Evolutionary conservation across 306 rosid species (phyloP).

Genomic region (Vicia faba): DNA sequence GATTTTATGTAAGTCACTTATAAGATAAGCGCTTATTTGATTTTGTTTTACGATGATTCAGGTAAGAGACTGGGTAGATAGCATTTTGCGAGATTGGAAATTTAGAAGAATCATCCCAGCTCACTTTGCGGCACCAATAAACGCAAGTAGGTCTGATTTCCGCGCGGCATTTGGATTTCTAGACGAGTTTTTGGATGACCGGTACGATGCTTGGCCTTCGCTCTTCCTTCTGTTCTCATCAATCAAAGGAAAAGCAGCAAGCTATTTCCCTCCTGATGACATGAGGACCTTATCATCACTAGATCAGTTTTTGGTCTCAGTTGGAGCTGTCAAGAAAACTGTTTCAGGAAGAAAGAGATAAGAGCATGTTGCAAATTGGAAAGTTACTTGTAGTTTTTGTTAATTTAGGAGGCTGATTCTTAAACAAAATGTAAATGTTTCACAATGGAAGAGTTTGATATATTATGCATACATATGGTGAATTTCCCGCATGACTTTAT

Average conservation of each 20-base stretch:
- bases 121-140: conserved; percentile 86
- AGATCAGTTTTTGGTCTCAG: conserved; percentile 81
- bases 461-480: conserved; percentile 9
- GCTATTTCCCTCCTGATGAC: conserved; percentile 94
- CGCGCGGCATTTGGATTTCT: conserved; percentile 81
- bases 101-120: conserved; percentile 92
- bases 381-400: conserved; percentile 37
- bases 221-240: conserved; percentile 74
- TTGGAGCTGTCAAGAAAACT: conserved; percentile 90
- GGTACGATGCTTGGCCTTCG: conserved; percentile 52
- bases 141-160: conserved; percentile 71
- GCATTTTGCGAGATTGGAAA: conserved; percentile 75
- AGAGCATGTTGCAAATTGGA: conserved; percentile 22
- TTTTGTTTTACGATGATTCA: conserved; percentile 39
- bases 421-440: conserved; percentile 40
- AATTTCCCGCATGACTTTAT: no score
- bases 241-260: conserved; percentile 87
- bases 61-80: conserved; percentile 94
- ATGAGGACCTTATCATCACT: conserved; percentile 95
- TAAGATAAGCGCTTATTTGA: neutral
- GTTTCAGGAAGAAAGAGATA: conserved; percentile 71
- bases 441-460: neutral
- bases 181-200: conserved; percentile 75
- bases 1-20: neutral
- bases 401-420: conserved; percentile 31